A percentile compares a stretch with the other conserved stretches of the same genome.
Conservation (phyloP, 2,329 filamentous ascomycete species). For the Chaetomiaceae sp. region DNA sequence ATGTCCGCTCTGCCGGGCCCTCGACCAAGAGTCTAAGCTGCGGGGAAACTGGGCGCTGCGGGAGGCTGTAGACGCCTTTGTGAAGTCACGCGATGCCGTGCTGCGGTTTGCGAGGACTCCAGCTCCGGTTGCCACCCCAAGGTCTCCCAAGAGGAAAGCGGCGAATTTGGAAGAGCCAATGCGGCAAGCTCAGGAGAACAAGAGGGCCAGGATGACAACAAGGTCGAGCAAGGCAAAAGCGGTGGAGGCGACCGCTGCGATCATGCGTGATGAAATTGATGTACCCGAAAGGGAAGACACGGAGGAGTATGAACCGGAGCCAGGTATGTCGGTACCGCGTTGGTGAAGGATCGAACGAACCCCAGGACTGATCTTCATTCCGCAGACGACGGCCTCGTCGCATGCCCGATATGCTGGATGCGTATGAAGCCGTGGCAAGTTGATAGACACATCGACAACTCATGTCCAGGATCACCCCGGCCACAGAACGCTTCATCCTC, state of each 20-base stretch:
- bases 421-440: constrained; percentile 78
- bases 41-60: constrained; percentile 80
- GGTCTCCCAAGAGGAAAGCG: constrained; percentile 51
- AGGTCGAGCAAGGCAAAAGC: constrained; percentile 43
- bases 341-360: too few relatives aligned
- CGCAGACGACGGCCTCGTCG: constrained; percentile 68
- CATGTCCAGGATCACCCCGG: constrained; percentile 37
- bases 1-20: constrained; percentile 76
- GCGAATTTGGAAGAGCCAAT: constrained; percentile 31
- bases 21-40: constrained; percentile 79
- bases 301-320: constrained; percentile 31
- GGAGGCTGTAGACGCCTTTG: constrained; percentile 78
- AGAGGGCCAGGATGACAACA: constrained; percentile 51
- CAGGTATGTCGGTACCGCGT: constrained; percentile 26
- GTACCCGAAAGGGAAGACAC: constrained; percentile 34
- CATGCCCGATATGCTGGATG: constrained; percentile 75
- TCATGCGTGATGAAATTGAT: constrained; percentile 32
- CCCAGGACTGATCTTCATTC: background rate
- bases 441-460: constrained; percentile 75
- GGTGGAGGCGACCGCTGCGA: constrained; percentile 36
- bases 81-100: constrained; percentile 56
- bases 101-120: constrained; percentile 59
- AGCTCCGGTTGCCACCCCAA: constrained; percentile 18
- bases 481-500: constrained; percentile 30
- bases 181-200: constrained; percentile 36